Base-by-base conservation (phyloP, 768 basidiomycete species). In the Lentinula guzmanii region DNA sequence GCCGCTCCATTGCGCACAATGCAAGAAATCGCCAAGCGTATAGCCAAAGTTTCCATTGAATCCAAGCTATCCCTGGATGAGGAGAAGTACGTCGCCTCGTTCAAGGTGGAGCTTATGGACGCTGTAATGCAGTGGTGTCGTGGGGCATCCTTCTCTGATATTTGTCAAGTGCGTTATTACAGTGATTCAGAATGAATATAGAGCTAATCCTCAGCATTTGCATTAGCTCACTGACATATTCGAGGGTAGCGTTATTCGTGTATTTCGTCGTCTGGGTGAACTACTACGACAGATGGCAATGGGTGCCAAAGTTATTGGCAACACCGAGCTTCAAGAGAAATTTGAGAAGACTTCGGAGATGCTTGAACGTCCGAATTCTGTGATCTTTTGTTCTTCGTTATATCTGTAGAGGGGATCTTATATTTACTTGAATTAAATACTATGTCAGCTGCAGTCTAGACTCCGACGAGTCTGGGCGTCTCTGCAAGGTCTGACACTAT, bases 31-130 rank as follows among this genome's bases (percentile, higher is more conserved):
- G 96, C 97, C 0, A 78, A 93, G 37, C 85, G 94, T 58, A 99
- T 99, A 69, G 97, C 97, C n/a, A 95, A 92, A 70, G 92, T 98
- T 5, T 93, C 93, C 4, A 90, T 90, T 65, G 97, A 99, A 74
- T 92, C 89, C 21, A 97, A 98, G 71, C 79, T 99, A 3, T 75
- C 88, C 1, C 72, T 98, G 51, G 86, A 91, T 58, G 96, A 98
- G 72, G 90, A 97, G 61, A 93, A 96, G 64, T 99, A 99, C 71
- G 93, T 99, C 1, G 81, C 87, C 58, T 93, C 91, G 10, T 99
- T 99, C 86, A 98, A 98, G 75, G 93, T 97, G 18, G 96, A 98
- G 69, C 85, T 99, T 54, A 99, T 98, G 95, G 97, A 98, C 65
- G 93, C 92, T 0, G 97, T 98, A 9, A 82, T 94, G 39, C 91